Evolutionary conservation across 495 filamentous ascomycete genomes (phyloP), one percentile per base, ranked within the genome.

Genomic region (Pseudomonodictys pantanalensis): DNA sequence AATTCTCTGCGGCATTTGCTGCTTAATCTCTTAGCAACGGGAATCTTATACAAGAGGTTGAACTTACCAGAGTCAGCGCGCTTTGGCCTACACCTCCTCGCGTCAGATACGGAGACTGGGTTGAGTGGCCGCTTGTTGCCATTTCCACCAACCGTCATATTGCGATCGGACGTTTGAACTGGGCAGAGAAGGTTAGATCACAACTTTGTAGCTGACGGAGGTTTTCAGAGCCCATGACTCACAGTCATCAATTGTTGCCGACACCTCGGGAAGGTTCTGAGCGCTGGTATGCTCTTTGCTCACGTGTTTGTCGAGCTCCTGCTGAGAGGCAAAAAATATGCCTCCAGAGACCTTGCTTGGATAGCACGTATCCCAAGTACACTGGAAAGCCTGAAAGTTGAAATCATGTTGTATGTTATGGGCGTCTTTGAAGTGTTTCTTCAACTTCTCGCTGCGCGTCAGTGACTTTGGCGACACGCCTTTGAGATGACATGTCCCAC

Each of bases 361-460:
- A 38, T 39, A 57, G n/a, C 53, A 57, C 4, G 20, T 29, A 1
- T 23, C 18, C n/a, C 48, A 2, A 2, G 22, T 47, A 22, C 53
- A 57, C 17, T 48, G 42, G 17, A 48, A 55, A 17, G 29, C 22
- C 8, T 17, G 25, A 35, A 30, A 42, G 25, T 44, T 18, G 3
- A 56, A 35, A 12, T 45, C 24, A 24, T 46, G 29, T 28, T 24
- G 12, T 4, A 25, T n/a, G 3, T 26, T 12, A 29, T 57, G 53
- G 9, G 10, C 5, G 9, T 57, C 29, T 23, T 48, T 57, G 44
- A 57, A 47, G 17, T 57, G 53, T 25, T 48, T 57, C 32, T 32
- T 47, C 10, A 57, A 41, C 23, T 57, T 48, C 15, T 38, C 43
- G 6, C 17, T n/a, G 6, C 43, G 53, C 12, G n/a, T 3, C 1